Base-by-base conservation (phyloP, 768 basidiomycete species). In the Amanita rimosa region DNA sequence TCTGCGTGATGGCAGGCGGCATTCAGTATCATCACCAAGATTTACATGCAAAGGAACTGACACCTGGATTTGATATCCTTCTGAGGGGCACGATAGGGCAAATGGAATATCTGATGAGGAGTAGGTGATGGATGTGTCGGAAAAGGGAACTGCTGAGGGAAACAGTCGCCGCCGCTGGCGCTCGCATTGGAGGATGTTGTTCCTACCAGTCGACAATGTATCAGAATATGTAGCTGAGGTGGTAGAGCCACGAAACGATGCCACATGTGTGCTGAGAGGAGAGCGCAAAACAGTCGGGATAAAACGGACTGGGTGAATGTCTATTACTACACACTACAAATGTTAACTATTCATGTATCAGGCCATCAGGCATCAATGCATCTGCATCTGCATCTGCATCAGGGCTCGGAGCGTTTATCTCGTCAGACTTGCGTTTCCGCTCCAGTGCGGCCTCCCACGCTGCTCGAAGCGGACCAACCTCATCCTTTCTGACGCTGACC, bases 61-160 rank as follows among this genome's bases (percentile, higher is more conserved):
- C 84, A 86, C 60, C 84, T 70, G 21, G 72, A 52, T 63, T 86
- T 87, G 53, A 87, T 78, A 21, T 83, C 73, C 29, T 64, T 58
- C 56, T 78, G 78, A 0, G 78, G 72, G 16, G 81, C 81, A 17
- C 68, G 65, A 1, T 54, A 57, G 2, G 75, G 64, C 3, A 87
- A 70, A 57, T 85, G 84, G 58, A 87, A 87, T 48, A 87, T 84
- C 62, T 87, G 78, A 60, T 82, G 68, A 0, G 84, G 80, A 0
- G 79, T 76, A 9, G 84, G 83, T 42, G 69, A 69, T 0, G 70
- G 52, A 49, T 75, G 62, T 4, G 54, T 57, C 0, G 84, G 84
- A 46, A 75, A 86, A 0, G 79, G 76, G 44, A 49, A 49, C 27
- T 13, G 27, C 16, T 43, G 29, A 19, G 13, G 2, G n/a, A n/a